Base-by-base conservation (phyloP, 371 early-diverging fungal genomes). In the Mortierella sp. region DNA sequence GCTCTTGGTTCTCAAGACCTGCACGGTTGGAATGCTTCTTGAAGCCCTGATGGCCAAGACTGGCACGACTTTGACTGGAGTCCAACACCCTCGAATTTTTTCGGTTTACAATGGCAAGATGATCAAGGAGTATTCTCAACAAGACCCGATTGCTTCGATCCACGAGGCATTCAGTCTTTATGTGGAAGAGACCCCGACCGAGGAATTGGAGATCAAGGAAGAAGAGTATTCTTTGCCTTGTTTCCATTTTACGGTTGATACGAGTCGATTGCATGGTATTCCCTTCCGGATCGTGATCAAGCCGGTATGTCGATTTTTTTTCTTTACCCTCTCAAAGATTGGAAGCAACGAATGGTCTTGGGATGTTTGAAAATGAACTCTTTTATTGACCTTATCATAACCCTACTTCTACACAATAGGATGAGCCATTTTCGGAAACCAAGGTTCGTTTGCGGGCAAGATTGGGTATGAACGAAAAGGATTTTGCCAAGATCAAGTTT, bases 401-500 rank as follows among this genome's bases (percentile, higher is more conserved):
- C 16, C 2, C n/a, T 57, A 4, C 29, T 9, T 29, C 30, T 26
- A 16, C 28, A 53, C 53, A 21, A 26, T 57, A 57, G 66, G 88
- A 86, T 57, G 96, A 96, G 68, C 64, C 80, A 23, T 88, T 92
- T 53, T 60, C 75, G 12, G 87, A 86, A 16, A 93, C 91, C 14
- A 92, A 90, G 84, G 75, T 81, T 63, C 85, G 95, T 6, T 80
- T 97, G 57, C 88, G 87, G 66, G 76, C 71, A 46, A 80, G 91
- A 65, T 84, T 93, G 47, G 94, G 93, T 3, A 80, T 93, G 77
- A 84, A 80, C 69, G 95, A 95, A 64, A 95, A 94, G 83, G 97
- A 96, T 50, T 91, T 93, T 81, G 84, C 84, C 46, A 94, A 93
- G 74, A 87, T 92, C 55, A 92, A 89, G 66, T 69, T 90, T 44